phyloP scores from a whole-genome alignment of 2,329 filamentous ascomycete genomes.

The Emericellopsis cladophorae region DNA sequence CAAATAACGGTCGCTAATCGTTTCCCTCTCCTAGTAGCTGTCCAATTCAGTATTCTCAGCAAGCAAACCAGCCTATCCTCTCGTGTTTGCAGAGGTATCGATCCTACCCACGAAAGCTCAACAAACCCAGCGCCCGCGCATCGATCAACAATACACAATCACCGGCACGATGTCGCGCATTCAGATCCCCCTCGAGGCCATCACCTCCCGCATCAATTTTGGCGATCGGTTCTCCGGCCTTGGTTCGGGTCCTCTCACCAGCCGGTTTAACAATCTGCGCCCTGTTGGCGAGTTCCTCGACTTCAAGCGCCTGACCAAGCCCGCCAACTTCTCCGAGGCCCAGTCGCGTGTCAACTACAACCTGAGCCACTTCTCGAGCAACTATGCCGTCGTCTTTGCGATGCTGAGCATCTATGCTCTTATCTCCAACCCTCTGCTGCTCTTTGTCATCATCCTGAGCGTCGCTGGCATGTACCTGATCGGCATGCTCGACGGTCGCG shows the following conservation, averaged over 20 bases:
- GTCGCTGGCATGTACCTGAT: conserved; percentile 82
- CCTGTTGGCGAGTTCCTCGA: conserved; percentile 91
- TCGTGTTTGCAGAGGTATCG: too few species aligned
- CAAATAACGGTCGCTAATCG: too few species aligned
- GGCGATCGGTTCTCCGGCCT: conserved; percentile 74
- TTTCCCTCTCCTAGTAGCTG: too few species aligned
- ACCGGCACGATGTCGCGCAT: conserved; percentile 60
- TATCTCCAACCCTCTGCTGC: conserved; percentile 71
- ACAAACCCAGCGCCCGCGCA: conserved; percentile 1
- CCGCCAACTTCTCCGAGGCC: conserved; percentile 76
- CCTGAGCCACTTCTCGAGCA: conserved; percentile 92
- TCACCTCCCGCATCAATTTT: conserved; percentile 85
- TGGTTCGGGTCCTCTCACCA: conserved; percentile 63
- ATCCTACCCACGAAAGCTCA: not conserved
- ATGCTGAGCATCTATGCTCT: conserved; percentile 95
- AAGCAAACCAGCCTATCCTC: not conserved
- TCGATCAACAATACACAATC: not conserved
- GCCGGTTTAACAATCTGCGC: conserved; percentile 83
- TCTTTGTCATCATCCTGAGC: conserved; percentile 88
- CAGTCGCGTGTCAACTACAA: conserved; percentile 97
- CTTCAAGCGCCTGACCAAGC: conserved; percentile 90
- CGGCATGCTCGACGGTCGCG: conserved; percentile 75
- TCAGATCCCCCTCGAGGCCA: conserved; percentile 80
- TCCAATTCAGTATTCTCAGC: too few species aligned
- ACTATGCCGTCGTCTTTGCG: conserved; percentile 86